Percentiles rank a stretch among this genome's conserved stretches.
Conservation (phyloP, 2,329 filamentous ascomycete species). For the Drechslerella dactyloides region DNA sequence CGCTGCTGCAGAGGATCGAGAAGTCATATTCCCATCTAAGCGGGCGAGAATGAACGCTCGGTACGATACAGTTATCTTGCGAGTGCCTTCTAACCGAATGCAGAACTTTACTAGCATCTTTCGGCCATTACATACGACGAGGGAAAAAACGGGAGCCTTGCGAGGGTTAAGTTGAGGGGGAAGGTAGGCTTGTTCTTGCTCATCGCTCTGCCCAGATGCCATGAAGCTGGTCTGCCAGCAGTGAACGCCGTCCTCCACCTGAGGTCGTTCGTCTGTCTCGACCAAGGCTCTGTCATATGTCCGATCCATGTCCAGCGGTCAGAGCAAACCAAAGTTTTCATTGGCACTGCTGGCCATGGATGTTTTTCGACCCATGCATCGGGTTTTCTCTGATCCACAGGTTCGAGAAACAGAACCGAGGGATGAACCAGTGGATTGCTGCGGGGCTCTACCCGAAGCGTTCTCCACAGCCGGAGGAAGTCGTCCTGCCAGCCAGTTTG, state of each 20-base stretch:
- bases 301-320: neutral
- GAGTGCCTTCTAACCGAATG: neutral
- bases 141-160: neutral
- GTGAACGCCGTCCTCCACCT: neutral
- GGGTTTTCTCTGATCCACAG: slow-evolving; percentile 30
- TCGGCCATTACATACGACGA: neutral
- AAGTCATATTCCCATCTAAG: slow-evolving; percentile 25
- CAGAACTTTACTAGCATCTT: slow-evolving; percentile 13
- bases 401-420: slow-evolving; percentile 37
- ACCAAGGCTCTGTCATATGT: neutral
- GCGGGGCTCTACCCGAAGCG: slow-evolving; percentile 46
- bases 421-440: slow-evolving; percentile 44
- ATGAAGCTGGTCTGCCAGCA: too few species aligned
- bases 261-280: neutral
- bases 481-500: neutral
- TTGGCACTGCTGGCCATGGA: slow-evolving; percentile 16
- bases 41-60: slow-evolving; percentile 26
- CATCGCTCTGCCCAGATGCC: neutral
- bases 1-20: too few species aligned
- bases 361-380: slow-evolving; percentile 7
- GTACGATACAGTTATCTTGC: slow-evolving; percentile 4
- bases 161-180: slow-evolving; percentile 2
- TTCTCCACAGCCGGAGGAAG: slow-evolving; percentile 25
- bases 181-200: slow-evolving; percentile 14
- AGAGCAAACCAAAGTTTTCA: neutral